These are phyloP conservation scores for Anthracocystis setariae DNA, from an alignment of 1,284 basidiomycete species.

Conservation along the genomic window DNA sequence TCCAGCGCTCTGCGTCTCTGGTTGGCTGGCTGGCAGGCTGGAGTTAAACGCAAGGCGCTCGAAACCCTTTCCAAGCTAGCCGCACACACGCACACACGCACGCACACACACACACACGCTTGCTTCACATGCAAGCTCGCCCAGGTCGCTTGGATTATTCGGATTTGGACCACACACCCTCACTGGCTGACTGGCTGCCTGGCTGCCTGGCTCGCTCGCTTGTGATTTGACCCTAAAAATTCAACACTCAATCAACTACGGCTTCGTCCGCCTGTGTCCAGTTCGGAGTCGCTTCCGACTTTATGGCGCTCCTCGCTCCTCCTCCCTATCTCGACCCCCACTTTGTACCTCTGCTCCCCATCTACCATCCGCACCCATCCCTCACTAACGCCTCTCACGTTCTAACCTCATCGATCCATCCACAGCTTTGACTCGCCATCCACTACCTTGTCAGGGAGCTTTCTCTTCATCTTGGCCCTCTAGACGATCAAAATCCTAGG, in stretches of 20 bases:
- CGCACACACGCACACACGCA: constrained; percentile 8
- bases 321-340: neutral
- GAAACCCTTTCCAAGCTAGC: too few species aligned
- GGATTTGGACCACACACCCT: neutral
- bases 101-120: constrained; percentile 7
- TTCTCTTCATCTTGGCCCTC: neutral
- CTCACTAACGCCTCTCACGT: neutral
- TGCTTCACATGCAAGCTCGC: neutral
- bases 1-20: too few species aligned
- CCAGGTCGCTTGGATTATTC: neutral
- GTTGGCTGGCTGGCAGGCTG: too few species aligned
- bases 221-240: neutral
- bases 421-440: neutral
- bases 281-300: constrained; percentile 20
- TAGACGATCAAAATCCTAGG: too few species aligned
- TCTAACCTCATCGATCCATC: neutral
- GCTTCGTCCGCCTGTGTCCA: neutral
- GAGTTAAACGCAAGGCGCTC: neutral
- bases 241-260: neutral
- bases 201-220: too few species aligned
- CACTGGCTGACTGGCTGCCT: too few species aligned
- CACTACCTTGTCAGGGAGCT: neutral
- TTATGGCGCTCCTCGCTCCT: neutral
- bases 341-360: neutral
- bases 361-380: neutral